Percentiles rank a stretch among this genome's conserved stretches.
These are phyloP conservation scores for Neofusicoccum kwambonambiense DNA, from an alignment of 2,329 filamentous ascomycete genomes.

Conservation along the genomic window DNA sequence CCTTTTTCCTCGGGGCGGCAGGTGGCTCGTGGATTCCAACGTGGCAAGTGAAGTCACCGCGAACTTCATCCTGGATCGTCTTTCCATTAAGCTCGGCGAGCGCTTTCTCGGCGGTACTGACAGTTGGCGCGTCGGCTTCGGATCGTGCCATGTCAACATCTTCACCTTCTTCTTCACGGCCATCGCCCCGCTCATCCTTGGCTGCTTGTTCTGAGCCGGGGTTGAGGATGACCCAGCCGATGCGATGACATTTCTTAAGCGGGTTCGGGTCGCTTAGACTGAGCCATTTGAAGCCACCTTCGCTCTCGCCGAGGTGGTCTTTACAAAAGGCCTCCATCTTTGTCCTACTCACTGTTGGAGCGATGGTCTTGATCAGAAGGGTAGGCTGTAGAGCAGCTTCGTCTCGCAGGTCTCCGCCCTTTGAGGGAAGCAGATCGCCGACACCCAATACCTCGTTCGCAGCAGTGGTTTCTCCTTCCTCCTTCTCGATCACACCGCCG, in stretches of 20 bases:
- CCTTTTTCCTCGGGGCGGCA: slow-evolving; percentile 83
- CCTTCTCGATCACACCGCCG: slow-evolving; percentile 84
- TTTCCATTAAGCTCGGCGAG: slow-evolving; percentile 96
- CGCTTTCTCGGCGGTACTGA: slow-evolving; percentile 73
- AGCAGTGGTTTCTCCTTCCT: slow-evolving; percentile 90
- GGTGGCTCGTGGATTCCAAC: slow-evolving; percentile 94
- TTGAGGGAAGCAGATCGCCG: slow-evolving; percentile 80
- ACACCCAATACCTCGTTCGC: slow-evolving; percentile 91
- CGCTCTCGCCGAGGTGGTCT: slow-evolving; percentile 85
- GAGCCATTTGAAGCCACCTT: slow-evolving; percentile 92
- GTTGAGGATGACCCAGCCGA: slow-evolving; percentile 97
- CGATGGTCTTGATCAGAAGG: slow-evolving; percentile 95
- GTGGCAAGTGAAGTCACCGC: slow-evolving; percentile 95
- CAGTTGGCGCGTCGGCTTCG: slow-evolving; percentile 31
- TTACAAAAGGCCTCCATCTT: slow-evolving; percentile 95
- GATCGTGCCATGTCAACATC: slow-evolving; percentile 37
- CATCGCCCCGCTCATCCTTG: slow-evolving; percentile 69
- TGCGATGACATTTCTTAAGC: slow-evolving; percentile 93
- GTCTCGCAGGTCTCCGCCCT: slow-evolving; percentile 83
- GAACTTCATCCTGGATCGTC: slow-evolving; percentile 89
- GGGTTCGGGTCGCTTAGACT: slow-evolving; percentile 96
- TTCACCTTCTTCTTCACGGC: slow-evolving; percentile 65
- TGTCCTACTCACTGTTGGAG: slow-evolving; percentile 88
- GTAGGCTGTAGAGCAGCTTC: slow-evolving; percentile 87
- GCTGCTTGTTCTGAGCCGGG: slow-evolving; percentile 67